Conservation (phyloP, 2,329 filamentous ascomycete genomes). For the Arthrobotrys conoides region DNA sequence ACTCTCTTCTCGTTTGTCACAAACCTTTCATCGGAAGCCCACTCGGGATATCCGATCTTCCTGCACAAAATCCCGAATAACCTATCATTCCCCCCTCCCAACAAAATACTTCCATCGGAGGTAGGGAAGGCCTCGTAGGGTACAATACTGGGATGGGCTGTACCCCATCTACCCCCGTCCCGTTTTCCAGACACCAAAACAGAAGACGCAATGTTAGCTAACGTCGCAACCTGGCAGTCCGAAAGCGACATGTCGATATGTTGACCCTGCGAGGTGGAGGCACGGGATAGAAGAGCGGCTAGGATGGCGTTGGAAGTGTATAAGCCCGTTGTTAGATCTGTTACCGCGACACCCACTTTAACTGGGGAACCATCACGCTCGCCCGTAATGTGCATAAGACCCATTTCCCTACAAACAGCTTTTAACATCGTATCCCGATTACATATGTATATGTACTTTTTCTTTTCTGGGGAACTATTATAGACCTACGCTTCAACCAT, state of each 20-base stretch:
- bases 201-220: slow-evolving; percentile 96
- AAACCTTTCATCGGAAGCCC: slow-evolving; percentile 75
- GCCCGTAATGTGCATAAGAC: slow-evolving; percentile 98
- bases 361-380: slow-evolving; percentile 88
- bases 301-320: slow-evolving; percentile 97
- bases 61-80: slow-evolving; percentile 77
- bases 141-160: slow-evolving; percentile 93
- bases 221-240: slow-evolving; percentile 93
- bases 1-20: slow-evolving; percentile 76
- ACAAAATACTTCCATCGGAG: slow-evolving; percentile 78
- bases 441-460: no score
- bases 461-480: neutral
- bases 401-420: slow-evolving; percentile 77
- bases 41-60: slow-evolving; percentile 73
- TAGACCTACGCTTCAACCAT: slow-evolving; percentile 87
- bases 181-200: slow-evolving; percentile 88
- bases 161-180: slow-evolving; percentile 93
- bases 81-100: slow-evolving; percentile 80
- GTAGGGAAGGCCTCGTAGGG: slow-evolving; percentile 90
- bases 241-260: slow-evolving; percentile 92
- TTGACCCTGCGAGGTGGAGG: slow-evolving; percentile 83
- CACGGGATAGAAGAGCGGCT: slow-evolving; percentile 86
- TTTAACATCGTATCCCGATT: neutral
- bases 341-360: slow-evolving; percentile 94
- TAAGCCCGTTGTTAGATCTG: slow-evolving; percentile 89